Percentiles rank a stretch among this genome's conserved stretches.
Evolutionary conservation across 148 eudicot species (phyloP).

Genomic region (Simmondsia chinensis): DNA sequence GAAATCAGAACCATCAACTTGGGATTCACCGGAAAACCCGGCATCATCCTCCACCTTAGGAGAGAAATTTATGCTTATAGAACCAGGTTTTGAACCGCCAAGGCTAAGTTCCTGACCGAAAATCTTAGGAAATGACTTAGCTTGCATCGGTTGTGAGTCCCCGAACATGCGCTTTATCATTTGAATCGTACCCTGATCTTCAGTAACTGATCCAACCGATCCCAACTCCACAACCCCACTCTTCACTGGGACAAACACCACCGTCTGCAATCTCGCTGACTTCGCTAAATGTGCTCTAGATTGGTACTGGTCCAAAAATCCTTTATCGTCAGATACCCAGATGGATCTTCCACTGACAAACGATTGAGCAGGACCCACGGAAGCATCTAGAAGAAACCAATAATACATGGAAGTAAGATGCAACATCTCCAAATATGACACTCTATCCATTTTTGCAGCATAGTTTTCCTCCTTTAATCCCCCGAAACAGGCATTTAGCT

Average conservation of each 20-base stretch:
- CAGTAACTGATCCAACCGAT: conserved; percentile 49
- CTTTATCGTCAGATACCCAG: conserved; percentile 59
- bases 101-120: conserved; percentile 80
- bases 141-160: conserved; percentile 31
- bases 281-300: conserved; percentile 63
- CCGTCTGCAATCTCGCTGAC: conserved; percentile 47
- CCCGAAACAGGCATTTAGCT: conserved; percentile 60
- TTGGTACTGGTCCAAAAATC: conserved; percentile 63
- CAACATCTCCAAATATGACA: conserved; percentile 82
- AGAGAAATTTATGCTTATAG: conserved; percentile 69
- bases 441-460: conserved; percentile 41
- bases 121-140: conserved; percentile 45
- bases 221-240: conserved; percentile 82
- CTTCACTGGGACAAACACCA: conserved; percentile 73
- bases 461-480: conserved; percentile 51
- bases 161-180: conserved; percentile 48
- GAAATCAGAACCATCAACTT: conserved; percentile 24
- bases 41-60: conserved; percentile 76
- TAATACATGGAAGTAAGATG: conserved; percentile 79
- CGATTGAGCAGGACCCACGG: conserved; percentile 69
- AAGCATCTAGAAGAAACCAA: conserved; percentile 62
- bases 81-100: conserved; percentile 39
- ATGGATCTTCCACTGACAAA: conserved; percentile 61
- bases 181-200: conserved; percentile 55
- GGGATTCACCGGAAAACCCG: conserved; percentile 38